These are phyloP conservation scores for Whalleya microplaca DNA, from an alignment of 2,329 filamentous ascomycete species.

Conservation along the genomic window DNA sequence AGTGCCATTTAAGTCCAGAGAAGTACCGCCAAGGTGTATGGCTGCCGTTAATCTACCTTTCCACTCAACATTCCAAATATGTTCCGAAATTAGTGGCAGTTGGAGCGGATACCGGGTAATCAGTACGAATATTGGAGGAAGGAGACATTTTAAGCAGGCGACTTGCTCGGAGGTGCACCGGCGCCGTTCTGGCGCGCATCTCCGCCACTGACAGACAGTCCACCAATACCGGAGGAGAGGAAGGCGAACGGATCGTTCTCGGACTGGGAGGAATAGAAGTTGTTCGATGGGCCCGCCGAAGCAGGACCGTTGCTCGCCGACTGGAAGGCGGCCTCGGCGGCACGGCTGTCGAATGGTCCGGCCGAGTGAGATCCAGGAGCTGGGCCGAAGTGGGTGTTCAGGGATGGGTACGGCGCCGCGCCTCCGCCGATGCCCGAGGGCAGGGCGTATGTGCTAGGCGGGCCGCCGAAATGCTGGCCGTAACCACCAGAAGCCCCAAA, in stretches of 20 bases:
- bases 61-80: conserved; percentile 44
- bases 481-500: conserved; percentile 70
- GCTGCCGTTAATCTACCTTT: conserved; percentile 46
- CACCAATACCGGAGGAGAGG: conserved; percentile 73
- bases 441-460: conserved; percentile 85
- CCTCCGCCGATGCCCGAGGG: conserved; percentile 83
- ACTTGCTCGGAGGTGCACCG: conserved; percentile 61
- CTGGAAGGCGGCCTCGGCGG: conserved; percentile 92
- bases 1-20: conserved; percentile 46
- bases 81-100: conserved; percentile 35
- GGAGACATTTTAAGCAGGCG: conserved; percentile 52
- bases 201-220: conserved; percentile 70
- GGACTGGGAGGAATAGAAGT: conserved; percentile 67
- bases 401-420: conserved; percentile 77
- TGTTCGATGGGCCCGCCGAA: conserved; percentile 76
- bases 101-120: conserved; percentile 15
- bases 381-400: conserved; percentile 81
- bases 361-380: conserved; percentile 79
- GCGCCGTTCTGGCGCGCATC: conserved; percentile 67
- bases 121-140: conserved; percentile 18
- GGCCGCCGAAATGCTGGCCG: conserved; percentile 83
- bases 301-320: conserved; percentile 81
- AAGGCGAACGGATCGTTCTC: conserved; percentile 82
- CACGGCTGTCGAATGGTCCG: conserved; percentile 88
- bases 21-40: conserved; percentile 49